A percentile compares a stretch with the other conserved stretches of the same genome.
Evolutionary conservation across 176 grass and related monocot genomes (phyloP).

Genomic region (Raddia distichophylla): DNA sequence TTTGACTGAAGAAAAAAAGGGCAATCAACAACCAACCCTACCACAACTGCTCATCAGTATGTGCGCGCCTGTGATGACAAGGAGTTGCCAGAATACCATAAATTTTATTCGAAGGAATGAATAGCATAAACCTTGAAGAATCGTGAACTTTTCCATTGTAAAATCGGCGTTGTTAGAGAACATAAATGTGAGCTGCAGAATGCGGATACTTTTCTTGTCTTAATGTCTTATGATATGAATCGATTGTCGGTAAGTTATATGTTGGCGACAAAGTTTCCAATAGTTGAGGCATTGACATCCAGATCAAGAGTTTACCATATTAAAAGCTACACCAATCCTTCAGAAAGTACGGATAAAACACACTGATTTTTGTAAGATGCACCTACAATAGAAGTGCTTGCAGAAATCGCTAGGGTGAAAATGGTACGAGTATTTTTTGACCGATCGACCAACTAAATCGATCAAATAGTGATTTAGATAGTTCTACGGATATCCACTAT

Average conservation of each 20-base stretch:
- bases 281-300: neutral
- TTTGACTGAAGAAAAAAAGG: conserved; percentile 2
- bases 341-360: neutral
- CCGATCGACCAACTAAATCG: too few relatives aligned
- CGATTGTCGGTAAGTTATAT: neutral
- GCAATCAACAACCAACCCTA: neutral
- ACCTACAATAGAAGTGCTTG: too few relatives aligned
- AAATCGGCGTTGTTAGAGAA: neutral
- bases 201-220: neutral
- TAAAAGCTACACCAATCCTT: neutral
- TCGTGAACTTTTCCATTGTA: neutral
- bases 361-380: too few relatives aligned
- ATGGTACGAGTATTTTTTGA: too few relatives aligned
- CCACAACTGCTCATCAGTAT: neutral
- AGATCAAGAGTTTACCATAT: neutral
- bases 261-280: neutral
- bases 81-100: neutral
- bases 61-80: neutral
- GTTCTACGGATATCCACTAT: too few relatives aligned
- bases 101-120: neutral
- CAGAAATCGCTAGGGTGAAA: too few relatives aligned
- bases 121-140: neutral
- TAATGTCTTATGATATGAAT: neutral
- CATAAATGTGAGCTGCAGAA: neutral
- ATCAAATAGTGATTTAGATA: too few relatives aligned